Evolutionary conservation across 1,139 yeast genomes (phyloP), one percentile per base, ranked within the genome.

Genomic region (Scheffersomyces parashehatae): DNA sequence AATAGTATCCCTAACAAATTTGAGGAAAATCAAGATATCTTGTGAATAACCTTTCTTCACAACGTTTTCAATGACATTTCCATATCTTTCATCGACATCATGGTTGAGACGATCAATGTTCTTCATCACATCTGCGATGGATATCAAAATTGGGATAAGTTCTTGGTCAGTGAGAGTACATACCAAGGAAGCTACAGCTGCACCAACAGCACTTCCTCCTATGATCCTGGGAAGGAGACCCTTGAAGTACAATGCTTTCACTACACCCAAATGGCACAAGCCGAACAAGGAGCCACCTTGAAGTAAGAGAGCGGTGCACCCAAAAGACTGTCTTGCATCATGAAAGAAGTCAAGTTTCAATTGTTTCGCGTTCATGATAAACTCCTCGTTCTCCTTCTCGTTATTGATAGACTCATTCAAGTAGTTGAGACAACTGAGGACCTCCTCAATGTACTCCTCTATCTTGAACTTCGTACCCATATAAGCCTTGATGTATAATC

Each of bases 201-300:
- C 95, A 2, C 98, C 98, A 45, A 89, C 89, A 0, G 97, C 95
- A 48, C 93, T 86, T 0, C 98, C 98, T n/a, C 95, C 88, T 32
- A 93, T 81, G 3, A 93, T 87, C 39, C 86, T 68, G 0, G 99
- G 99, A 40, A 91, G 69, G 32, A 91, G 67, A 0, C 89, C 85
- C 49, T 85, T 83, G 51, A 79, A 77, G 50, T 85, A 80, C 15
- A 93, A 68, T 0, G 95, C 93, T 51, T 86, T 86, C 6, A 91
- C 88, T 1, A 91, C 96, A 1, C 99, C 99, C 39, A 93, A 64
- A 62, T 93, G 99, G 58, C 96, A 90, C 48, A 93, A 70, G 0
- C 98, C 98, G 67, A 91, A 93, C 26, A 93, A 68, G 0, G 97
- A 87, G 1, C 98, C 98, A 28, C 99, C 98, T 64, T 93, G 97